Conservation (phyloP, 345 rosid species). For the Melaleuca alternifolia region DNA sequence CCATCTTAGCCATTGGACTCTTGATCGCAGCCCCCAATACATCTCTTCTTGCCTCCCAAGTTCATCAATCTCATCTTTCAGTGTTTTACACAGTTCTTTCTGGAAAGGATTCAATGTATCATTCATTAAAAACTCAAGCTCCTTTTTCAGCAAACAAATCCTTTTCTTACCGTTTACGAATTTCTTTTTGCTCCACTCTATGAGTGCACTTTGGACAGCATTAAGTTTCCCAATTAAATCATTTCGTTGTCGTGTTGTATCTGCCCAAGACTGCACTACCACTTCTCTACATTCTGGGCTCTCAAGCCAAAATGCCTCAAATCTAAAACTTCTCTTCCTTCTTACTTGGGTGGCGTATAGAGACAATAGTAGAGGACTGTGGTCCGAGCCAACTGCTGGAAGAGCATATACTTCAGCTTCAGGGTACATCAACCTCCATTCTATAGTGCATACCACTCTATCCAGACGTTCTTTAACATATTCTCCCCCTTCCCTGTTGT, state of each 20-base stretch:
- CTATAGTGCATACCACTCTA: not conserved
- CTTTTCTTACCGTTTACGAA: not conserved
- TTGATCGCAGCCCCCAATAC: not conserved
- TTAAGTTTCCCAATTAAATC: not conserved
- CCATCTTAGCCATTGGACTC: not conserved
- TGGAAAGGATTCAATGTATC: not conserved
- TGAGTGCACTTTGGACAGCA: not conserved
- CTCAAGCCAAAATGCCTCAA: not conserved
- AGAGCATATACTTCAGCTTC: too few relatives aligned
- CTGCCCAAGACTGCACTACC: not conserved
- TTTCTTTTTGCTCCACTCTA: not conserved
- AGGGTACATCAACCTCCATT: not conserved
- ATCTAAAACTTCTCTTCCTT: not conserved
- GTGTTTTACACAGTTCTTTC: not conserved
- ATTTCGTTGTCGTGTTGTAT: not conserved
- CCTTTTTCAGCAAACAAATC: not conserved
- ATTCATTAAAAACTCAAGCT: not conserved
- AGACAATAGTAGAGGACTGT: too few relatives aligned
- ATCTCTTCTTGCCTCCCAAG: not conserved
- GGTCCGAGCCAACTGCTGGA: not conserved
- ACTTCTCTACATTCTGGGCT: not conserved
- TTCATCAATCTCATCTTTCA: not conserved
- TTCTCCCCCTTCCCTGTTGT: not conserved
- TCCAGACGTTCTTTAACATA: not conserved
- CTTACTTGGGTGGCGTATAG: too few relatives aligned